These are phyloP conservation scores for Trichoderma simmonsii DNA, from an alignment of 2,329 filamentous ascomycete genomes.

Conservation along the genomic window DNA sequence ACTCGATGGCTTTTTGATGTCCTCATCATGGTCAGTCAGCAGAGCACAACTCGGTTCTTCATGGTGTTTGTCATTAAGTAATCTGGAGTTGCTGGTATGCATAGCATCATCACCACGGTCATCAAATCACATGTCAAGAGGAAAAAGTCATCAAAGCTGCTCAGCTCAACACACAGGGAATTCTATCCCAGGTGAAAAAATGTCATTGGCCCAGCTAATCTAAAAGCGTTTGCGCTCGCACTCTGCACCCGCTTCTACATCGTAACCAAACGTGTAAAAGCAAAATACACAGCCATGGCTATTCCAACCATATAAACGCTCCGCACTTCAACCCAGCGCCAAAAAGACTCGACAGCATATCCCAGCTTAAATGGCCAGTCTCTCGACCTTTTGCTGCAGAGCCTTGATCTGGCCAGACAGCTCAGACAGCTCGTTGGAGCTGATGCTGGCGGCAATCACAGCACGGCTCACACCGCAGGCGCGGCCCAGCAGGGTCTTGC, in stretches of 20 bases:
- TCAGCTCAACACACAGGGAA: not conserved
- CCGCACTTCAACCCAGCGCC: not conserved
- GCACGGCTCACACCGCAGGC: constrained; percentile 85
- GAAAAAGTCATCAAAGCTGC: not conserved
- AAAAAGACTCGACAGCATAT: not conserved
- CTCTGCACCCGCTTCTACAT: not conserved
- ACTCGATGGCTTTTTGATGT: not conserved
- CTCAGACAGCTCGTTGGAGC: constrained; percentile 86
- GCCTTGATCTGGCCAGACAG: constrained; percentile 82
- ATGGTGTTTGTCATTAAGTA: not conserved
- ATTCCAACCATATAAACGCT: not conserved
- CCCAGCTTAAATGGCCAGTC: constrained; percentile 75
- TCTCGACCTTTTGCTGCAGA: constrained; percentile 93
- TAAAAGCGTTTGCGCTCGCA: not conserved
- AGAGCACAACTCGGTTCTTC: not conserved
- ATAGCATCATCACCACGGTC: not conserved
- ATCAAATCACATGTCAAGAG: not conserved
- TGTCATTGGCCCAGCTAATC: constrained; percentile 6
- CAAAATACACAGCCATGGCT: not conserved
- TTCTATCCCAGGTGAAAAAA: constrained; percentile 6
- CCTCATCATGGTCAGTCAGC: not conserved
- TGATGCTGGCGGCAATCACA: constrained; percentile 86
- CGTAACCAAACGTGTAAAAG: not conserved
- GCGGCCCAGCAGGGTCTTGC: constrained; percentile 81
- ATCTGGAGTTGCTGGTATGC: not conserved